Conservation (phyloP, 2,329 filamentous ascomycete genomes). For the Aspergillus felis region DNA sequence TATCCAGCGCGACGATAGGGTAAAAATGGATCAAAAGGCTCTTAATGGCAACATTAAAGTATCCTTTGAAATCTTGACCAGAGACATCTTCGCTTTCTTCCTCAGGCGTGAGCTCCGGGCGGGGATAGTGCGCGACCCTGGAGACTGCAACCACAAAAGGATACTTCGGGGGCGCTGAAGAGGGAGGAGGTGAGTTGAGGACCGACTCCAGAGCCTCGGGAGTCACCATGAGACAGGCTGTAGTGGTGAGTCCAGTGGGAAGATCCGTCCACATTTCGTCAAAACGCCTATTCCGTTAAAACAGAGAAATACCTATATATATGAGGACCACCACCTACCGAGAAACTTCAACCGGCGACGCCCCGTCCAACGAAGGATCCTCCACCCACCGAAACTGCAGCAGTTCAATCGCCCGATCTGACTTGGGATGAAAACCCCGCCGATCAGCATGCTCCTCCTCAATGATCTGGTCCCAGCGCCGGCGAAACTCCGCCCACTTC, state of each 20-base stretch:
- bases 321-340: neutral
- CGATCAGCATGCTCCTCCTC: no score
- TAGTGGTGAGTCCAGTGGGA: neutral
- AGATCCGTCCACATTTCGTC: neutral
- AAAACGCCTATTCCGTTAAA: neutral
- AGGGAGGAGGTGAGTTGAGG: neutral
- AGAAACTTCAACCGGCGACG: neutral
- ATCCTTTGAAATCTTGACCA: neutral
- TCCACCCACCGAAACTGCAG: neutral
- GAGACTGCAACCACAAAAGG: neutral
- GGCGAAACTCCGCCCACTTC: no score
- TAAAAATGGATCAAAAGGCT: neutral
- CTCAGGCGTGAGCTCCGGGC: neutral
- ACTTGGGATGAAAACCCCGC: no score
- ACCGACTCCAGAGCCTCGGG: neutral
- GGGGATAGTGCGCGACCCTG: neutral
- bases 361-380: neutral
- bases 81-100: neutral
- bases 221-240: neutral
- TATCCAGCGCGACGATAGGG: neutral
- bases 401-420: neutral
- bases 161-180: neutral
- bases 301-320: neutral
- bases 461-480: no score
- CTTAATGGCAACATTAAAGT: neutral